Percentiles rank a stretch among this genome's conserved stretches.
Conservation (phyloP, 257 asterid species). For the Solanum habrochaites region DNA sequence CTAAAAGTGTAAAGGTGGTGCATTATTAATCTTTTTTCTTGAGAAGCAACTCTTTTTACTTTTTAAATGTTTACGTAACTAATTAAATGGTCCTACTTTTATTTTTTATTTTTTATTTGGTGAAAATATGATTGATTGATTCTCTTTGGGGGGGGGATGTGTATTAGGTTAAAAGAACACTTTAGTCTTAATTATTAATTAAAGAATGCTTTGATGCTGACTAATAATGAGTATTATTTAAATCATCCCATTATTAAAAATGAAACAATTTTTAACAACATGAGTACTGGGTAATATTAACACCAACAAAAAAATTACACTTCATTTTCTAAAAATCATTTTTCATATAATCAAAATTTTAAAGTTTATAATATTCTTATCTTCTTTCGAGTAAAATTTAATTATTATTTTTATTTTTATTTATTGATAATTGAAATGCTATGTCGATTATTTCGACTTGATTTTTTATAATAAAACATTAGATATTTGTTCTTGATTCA, state of each 20-base stretch:
- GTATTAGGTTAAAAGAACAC: conserved; percentile 20
- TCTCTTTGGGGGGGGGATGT: no score
- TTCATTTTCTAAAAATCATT: not conserved
- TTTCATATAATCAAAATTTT: no score
- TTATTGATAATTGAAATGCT: not conserved
- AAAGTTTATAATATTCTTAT: no score
- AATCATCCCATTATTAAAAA: not conserved
- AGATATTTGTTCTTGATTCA: not conserved
- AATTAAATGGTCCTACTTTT: not conserved
- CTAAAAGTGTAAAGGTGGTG: not conserved
- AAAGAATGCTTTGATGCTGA: not conserved
- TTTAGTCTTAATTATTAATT: conserved; percentile 12
- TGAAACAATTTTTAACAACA: not conserved
- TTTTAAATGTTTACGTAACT: not conserved
- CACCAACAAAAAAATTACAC: not conserved
- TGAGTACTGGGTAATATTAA: not conserved
- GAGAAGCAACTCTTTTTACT: not conserved
- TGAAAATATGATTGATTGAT: not conserved
- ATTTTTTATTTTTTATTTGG: not conserved
- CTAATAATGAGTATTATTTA: not conserved
- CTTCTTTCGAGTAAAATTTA: not conserved
- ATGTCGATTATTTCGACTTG: not conserved
- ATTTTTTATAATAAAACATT: not conserved
- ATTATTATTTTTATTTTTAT: not conserved
- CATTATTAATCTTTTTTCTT: not conserved